Base-by-base conservation (phyloP, 2,329 filamentous ascomycete genomes). In the Aspergillus terreus region DNA sequence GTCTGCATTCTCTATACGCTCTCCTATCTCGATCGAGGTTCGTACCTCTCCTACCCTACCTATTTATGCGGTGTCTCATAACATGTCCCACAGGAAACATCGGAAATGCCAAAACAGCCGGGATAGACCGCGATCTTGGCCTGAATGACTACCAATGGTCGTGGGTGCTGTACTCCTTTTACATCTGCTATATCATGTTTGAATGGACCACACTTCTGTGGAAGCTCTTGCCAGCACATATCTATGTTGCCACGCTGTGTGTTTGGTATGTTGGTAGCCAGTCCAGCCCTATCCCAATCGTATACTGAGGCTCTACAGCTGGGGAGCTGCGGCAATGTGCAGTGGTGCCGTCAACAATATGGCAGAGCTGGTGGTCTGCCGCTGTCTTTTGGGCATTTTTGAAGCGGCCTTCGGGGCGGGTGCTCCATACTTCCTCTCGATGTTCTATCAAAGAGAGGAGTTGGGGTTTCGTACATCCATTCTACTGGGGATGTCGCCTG, bases 391-490 rank as follows among this genome's bases (percentile, higher is more conserved):
- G n/a, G 62, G 58, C 7, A 32, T 61, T n/a, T 59, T 60, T 19
- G 62, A 64, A 27, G 48, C 62, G 2, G 57, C 53, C 3, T 64
- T 63, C 40, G 57, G 59, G 1, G 53, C 51, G 4, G 62, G 62
- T 6, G 61, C 58, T 11, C 62, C 63, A 5, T 62, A 65, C 30
- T 71, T 69, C 32, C 62, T 78, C 0, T 74, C 72, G 0, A 72
- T 78, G 50, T 79, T 81, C 67, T 82, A 81, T 57, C 71, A 77
- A 5, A 64, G 79, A 10, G 66, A 77, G 21, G 75, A 76, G 52
- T 61, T 81, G 2, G 78, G 77, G 1, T 68, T 78, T 41, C 63
- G 78, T 3, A 68, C 74, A 23, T 78, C 77, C 0, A 59, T 81
- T 11, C 79, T 81, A 43, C 56, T 73, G 19, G 68, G 67, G 6